phyloP scores from a whole-genome alignment of 2,329 filamentous ascomycete genomes.

The Sordariomycetes sp. region DNA sequence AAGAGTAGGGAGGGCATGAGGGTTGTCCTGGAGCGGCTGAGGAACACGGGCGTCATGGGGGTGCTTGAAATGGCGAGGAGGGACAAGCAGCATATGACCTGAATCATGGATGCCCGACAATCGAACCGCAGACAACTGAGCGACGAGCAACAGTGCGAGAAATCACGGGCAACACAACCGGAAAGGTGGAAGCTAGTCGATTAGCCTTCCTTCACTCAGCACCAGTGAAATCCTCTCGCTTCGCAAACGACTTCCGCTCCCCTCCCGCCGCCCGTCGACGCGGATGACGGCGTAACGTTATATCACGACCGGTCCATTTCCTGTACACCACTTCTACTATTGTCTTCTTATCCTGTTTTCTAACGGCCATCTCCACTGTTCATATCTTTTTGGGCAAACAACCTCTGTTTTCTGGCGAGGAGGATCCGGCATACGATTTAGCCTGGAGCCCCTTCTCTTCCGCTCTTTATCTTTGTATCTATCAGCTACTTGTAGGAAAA shows the following conservation, averaged over 20 bases:
- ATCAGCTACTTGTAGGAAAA: background rate
- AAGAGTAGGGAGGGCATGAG: slow-evolving; percentile 78
- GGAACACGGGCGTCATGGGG: slow-evolving; percentile 43
- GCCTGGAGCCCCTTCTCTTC: background rate
- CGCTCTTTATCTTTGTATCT: background rate
- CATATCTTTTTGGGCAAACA: background rate
- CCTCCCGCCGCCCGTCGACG: too few species aligned
- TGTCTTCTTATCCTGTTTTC: background rate
- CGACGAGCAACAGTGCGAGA: background rate
- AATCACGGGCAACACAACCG: background rate
- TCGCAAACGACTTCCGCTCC: background rate
- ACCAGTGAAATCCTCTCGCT: background rate
- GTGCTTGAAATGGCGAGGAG: slow-evolving; percentile 41
- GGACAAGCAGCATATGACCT: slow-evolving; percentile 12
- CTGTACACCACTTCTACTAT: background rate
- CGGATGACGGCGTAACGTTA: background rate
- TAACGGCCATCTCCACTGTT: background rate
- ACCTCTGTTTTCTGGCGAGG: background rate
- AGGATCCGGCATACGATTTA: background rate
- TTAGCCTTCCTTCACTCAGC: background rate
- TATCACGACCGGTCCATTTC: background rate
- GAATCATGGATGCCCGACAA: background rate
- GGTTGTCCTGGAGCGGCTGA: slow-evolving; percentile 59
- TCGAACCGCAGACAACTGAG: background rate
- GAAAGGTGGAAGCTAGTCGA: background rate